phyloP scores from a whole-genome alignment of 345 rosid species.

The Cardamine occulta region DNA sequence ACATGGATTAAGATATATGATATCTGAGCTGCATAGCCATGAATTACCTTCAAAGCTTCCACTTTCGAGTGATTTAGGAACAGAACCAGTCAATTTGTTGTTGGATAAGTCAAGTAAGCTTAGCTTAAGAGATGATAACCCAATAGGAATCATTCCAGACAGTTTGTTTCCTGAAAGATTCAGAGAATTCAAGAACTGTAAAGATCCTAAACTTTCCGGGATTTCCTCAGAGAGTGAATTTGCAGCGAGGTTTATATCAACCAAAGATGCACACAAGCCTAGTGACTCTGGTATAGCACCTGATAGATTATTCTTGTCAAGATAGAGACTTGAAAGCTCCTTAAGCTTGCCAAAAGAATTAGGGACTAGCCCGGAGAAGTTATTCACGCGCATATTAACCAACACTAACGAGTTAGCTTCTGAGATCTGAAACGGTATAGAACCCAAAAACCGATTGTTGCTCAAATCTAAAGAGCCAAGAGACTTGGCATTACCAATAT shows the following conservation, averaged over 20 bases:
- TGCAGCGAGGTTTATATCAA: constrained; percentile 56
- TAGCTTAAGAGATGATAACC: constrained; percentile 55
- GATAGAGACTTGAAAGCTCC: constrained; percentile 53
- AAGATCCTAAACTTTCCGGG: constrained; percentile 57
- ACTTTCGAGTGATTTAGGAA: constrained; percentile 57
- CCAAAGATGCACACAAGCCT: constrained; percentile 61
- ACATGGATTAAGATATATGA: constrained; percentile 53
- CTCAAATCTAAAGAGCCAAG: constrained; percentile 57
- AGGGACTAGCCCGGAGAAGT: constrained; percentile 62
- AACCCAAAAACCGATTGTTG: constrained; percentile 64
- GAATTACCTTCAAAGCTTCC: constrained; percentile 66
- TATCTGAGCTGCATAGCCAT: constrained; percentile 61
- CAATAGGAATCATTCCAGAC: constrained; percentile 70
- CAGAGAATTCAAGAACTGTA: constrained; percentile 61
- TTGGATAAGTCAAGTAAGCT: constrained; percentile 83
- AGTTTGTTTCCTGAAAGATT: constrained; percentile 71
- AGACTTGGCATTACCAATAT: constrained; percentile 63
- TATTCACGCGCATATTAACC: constrained; percentile 54
- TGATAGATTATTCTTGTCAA: constrained; percentile 57
- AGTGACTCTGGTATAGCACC: constrained; percentile 64
- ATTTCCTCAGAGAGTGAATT: constrained; percentile 69
- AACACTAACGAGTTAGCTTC: constrained; percentile 61
- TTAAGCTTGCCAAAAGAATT: constrained; percentile 58
- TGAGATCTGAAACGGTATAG: constrained; percentile 58
- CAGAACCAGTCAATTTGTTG: constrained; percentile 62